Evolutionary conservation across 164 flowering plant genomes (phyloP).

Genomic region (Amborella trichopoda): DNA sequence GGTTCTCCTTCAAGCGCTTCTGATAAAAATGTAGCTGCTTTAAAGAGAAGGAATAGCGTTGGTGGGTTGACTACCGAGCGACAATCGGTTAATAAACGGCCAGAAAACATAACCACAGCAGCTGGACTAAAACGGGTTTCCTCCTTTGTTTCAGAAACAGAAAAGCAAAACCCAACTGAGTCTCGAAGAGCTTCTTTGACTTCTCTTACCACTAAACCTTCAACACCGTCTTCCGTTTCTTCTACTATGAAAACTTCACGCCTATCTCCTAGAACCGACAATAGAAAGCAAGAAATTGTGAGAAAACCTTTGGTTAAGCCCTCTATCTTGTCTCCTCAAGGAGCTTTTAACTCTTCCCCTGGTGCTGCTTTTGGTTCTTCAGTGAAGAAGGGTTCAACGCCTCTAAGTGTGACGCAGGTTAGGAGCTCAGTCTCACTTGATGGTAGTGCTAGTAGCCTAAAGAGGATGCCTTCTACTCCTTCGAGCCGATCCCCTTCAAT

Average conservation of each 20-base stretch:
- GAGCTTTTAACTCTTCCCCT: conserved; percentile 15
- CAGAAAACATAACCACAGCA: conserved; percentile 8
- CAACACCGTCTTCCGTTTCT: conserved; percentile 35
- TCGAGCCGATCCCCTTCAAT: conserved; percentile 43
- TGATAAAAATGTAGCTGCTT: conserved; percentile 27
- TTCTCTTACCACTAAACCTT: conserved; percentile 29
- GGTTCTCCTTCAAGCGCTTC: conserved; percentile 8
- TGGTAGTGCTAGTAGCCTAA: conserved; percentile 37
- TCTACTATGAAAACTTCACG: conserved; percentile 28
- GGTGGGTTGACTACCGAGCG: conserved; percentile 30
- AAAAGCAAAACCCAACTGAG: conserved; percentile 43
- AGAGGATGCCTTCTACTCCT: conserved; percentile 43
- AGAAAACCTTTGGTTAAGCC: conserved; percentile 31
- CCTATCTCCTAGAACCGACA: conserved; percentile 30
- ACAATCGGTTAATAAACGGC: conserved; percentile 2
- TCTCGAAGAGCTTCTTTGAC: conserved; percentile 45
- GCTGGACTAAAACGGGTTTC: conserved; percentile 18
- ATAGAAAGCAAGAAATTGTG: conserved; percentile 25
- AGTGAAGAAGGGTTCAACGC: conserved; percentile 31
- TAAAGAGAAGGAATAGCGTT: conserved; percentile 68
- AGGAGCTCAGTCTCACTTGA: conserved; percentile 25
- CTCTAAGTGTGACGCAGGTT: not conserved
- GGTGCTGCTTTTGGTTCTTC: conserved; percentile 39
- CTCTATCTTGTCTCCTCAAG: not conserved
- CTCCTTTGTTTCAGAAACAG: conserved; percentile 25